Percentiles rank a stretch among this genome's conserved stretches.
Evolutionary conservation across 2,329 filamentous ascomycete genomes (phyloP).

Genomic region (Fusarium sp.): DNA sequence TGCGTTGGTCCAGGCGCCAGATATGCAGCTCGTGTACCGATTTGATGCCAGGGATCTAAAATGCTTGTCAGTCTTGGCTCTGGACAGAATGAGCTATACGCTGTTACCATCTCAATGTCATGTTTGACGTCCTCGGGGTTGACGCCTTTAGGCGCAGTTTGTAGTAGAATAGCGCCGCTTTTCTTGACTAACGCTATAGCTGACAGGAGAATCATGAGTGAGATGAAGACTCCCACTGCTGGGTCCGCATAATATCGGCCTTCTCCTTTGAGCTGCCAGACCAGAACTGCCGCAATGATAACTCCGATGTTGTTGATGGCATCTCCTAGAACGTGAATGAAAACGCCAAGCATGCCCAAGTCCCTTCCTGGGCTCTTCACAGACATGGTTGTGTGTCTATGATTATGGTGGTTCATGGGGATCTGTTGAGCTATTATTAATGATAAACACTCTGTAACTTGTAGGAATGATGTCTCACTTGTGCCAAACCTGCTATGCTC

Average conservation of each 20-base stretch:
- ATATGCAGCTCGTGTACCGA: constrained; percentile 78
- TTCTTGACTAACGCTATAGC: constrained; percentile 69
- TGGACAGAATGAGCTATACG: neutral
- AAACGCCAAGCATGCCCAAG: constrained; percentile 75
- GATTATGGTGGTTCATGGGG: constrained; percentile 54
- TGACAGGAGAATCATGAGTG: constrained; percentile 75
- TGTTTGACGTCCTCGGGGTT: constrained; percentile 70
- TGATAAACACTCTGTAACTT: neutral
- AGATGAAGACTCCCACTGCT: constrained; percentile 72
- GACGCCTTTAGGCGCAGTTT: constrained; percentile 70
- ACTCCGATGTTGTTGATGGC: constrained; percentile 81
- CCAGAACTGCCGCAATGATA: constrained; percentile 73
- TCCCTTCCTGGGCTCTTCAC: constrained; percentile 57
- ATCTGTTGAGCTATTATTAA: constrained; percentile 26
- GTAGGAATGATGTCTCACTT: constrained; percentile 21
- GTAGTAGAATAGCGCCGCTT: constrained; percentile 72
- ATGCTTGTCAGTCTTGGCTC: constrained; percentile 23
- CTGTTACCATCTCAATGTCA: constrained; percentile 69
- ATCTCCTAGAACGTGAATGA: constrained; percentile 77
- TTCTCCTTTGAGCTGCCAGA: constrained; percentile 70
- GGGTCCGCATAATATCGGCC: constrained; percentile 77
- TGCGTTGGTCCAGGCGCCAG: constrained; percentile 77
- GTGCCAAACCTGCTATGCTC: constrained; percentile 18
- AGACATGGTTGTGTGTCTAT: constrained; percentile 55
- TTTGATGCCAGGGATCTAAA: constrained; percentile 72